These are phyloP conservation scores for Coffea humblotiana DNA, from an alignment of 305 asterid genomes.

Conservation along the genomic window DNA sequence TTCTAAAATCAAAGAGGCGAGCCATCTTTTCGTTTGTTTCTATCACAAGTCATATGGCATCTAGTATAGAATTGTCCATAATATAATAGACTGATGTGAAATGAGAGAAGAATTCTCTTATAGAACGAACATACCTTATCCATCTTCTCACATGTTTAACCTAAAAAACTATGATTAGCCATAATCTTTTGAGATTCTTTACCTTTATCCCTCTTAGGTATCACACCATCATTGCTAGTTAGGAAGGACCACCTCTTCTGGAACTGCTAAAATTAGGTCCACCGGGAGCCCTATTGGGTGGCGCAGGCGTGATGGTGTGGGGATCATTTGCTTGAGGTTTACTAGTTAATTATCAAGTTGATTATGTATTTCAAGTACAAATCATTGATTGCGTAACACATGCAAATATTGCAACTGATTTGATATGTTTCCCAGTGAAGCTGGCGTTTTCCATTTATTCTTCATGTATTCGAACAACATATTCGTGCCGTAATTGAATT, in stretches of 20 bases:
- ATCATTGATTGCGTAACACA: constrained; percentile 19
- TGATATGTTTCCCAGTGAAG: background rate
- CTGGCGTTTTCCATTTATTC: background rate
- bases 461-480: background rate
- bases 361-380: constrained; percentile 28
- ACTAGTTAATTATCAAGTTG: constrained; percentile 25
- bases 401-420: constrained; percentile 7
- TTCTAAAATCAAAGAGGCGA: too few relatives aligned
- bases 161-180: constrained; percentile 16
- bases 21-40: too few relatives aligned
- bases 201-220: constrained; percentile 13
- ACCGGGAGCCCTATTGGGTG: constrained; percentile 29
- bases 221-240: constrained; percentile 31
- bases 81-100: background rate
- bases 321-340: constrained; percentile 30
- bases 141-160: background rate
- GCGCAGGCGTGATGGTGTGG: constrained; percentile 36
- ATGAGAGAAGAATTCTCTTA: background rate
- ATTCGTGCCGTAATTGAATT: background rate
- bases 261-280: constrained; percentile 20
- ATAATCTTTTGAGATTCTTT: constrained; percentile 24
- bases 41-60: too few relatives aligned
- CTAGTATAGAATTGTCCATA: too few relatives aligned
- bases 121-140: background rate
- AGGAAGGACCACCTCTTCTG: constrained; percentile 32